Evolutionary conservation across 1,139 yeast genomes (phyloP).

Genomic region (Candida neerlandica): DNA sequence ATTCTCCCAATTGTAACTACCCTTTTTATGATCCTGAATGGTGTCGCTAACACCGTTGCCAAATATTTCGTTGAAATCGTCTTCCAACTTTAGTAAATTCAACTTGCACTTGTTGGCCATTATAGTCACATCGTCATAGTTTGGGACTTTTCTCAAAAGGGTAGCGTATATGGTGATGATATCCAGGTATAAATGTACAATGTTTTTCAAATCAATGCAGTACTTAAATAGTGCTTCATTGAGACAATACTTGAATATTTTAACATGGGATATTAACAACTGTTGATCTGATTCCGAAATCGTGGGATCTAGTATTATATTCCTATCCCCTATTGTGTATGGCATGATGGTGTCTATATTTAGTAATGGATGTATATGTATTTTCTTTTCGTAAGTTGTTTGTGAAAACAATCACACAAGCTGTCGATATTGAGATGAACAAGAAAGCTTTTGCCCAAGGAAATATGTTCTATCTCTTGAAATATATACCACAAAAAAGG

Average conservation of each 20-base stretch:
- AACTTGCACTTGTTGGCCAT: constrained; percentile 32
- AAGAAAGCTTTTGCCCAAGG: too few relatives aligned
- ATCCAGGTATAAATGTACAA: constrained; percentile 42
- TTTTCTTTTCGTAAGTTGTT: too few relatives aligned
- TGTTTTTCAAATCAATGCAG: constrained; percentile 32
- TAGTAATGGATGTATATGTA: too few relatives aligned
- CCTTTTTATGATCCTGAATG: background rate
- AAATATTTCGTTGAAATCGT: constrained; percentile 33
- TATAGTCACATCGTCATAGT: constrained; percentile 45
- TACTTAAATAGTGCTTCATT: constrained; percentile 33
- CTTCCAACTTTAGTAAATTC: constrained; percentile 32
- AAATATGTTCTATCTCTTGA: too few relatives aligned
- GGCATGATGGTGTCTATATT: constrained; percentile 25
- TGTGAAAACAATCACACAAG: too few relatives aligned
- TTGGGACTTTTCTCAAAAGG: constrained; percentile 41
- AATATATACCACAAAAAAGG: too few relatives aligned
- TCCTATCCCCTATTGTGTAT: constrained; percentile 36
- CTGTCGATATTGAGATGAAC: too few relatives aligned
- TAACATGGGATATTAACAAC: constrained; percentile 31
- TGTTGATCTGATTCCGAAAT: constrained; percentile 25
- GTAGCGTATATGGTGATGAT: constrained; percentile 45
- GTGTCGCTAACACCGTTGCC: constrained; percentile 18
- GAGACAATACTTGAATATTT: constrained; percentile 36
- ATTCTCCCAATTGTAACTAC: constrained; percentile 30
- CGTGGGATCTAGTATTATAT: constrained; percentile 25